Evolutionary conservation across 1,284 basidiomycete species (phyloP).

Genomic region (Inonotus hispidus): DNA sequence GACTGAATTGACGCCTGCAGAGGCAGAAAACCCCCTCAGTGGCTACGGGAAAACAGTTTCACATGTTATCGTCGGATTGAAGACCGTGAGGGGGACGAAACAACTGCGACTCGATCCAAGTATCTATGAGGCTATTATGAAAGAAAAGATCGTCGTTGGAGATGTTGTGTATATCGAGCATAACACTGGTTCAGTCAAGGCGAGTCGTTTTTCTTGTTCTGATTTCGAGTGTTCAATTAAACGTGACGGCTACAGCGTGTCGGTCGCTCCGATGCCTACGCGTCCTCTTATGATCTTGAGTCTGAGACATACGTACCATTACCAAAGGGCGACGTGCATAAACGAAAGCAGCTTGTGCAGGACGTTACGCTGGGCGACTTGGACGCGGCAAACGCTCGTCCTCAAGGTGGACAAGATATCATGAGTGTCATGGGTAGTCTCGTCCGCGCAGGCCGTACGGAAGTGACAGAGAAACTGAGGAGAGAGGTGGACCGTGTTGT

Average conservation of each 20-base stretch:
- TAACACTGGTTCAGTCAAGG: conserved; percentile 95
- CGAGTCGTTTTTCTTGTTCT: conserved; percentile 28
- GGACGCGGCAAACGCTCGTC: conserved; percentile 94
- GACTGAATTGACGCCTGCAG: conserved; percentile 93
- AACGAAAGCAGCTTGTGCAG: conserved; percentile 95
- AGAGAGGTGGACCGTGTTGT: conserved; percentile 99
- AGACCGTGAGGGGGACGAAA: conserved; percentile 98
- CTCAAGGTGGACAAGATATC: conserved; percentile 94
- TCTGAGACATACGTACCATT: conserved; percentile 97
- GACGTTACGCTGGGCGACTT: conserved; percentile 96
- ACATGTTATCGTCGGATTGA: conserved; percentile 93
- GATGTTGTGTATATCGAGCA: conserved; percentile 97
- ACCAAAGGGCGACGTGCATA: conserved; percentile 98
- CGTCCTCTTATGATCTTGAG: conserved; percentile 97
- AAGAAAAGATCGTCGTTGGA: conserved; percentile 95
- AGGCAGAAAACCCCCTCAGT: conserved; percentile 91
- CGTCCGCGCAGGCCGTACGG: conserved; percentile 90
- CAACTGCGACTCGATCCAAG: conserved; percentile 92
- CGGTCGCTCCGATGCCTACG: conserved; percentile 95
- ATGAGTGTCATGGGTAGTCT: conserved; percentile 99
- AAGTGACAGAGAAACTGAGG: conserved; percentile 95
- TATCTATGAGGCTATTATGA: conserved; percentile 96
- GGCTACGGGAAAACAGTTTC: conserved; percentile 99
- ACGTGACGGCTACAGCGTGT: conserved; percentile 57
- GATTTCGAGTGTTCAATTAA: not conserved